These are phyloP conservation scores for Taphrina confusa DNA, from an alignment of 1,139 yeast genomes.

Conservation along the genomic window DNA sequence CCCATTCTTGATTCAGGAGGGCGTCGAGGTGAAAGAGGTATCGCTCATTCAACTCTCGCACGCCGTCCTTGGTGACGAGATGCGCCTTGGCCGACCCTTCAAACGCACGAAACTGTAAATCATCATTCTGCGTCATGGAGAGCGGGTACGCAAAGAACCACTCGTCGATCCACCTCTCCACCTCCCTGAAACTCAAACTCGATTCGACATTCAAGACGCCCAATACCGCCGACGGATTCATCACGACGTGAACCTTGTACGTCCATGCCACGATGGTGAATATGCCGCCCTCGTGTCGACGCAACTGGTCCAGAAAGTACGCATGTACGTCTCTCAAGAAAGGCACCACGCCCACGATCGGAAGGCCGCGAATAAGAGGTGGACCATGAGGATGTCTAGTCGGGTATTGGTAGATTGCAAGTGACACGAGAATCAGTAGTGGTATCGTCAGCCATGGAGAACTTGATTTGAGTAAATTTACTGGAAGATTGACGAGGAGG, in stretches of 20 bases:
- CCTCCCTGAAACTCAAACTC: background rate
- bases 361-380: background rate
- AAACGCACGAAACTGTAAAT: background rate
- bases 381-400: background rate
- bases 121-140: background rate
- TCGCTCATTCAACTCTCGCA: background rate
- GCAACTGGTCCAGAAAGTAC: background rate
- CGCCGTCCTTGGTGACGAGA: background rate
- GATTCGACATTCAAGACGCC: background rate
- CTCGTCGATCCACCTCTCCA: background rate
- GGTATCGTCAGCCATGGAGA: too few relatives aligned
- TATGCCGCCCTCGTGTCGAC: background rate
- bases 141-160: background rate
- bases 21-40: background rate
- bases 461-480: too few relatives aligned
- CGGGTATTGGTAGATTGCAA: background rate
- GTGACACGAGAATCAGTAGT: background rate
- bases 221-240: background rate
- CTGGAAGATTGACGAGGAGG: too few relatives aligned
- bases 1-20: background rate
- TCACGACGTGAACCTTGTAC: background rate
- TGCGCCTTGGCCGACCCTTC: constrained; percentile 1
- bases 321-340: background rate
- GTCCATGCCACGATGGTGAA: background rate
- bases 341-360: background rate